Evolutionary conservation across 2,329 filamentous ascomycete species (phyloP).

Genomic region (Colletotrichum neosansevieriae): DNA sequence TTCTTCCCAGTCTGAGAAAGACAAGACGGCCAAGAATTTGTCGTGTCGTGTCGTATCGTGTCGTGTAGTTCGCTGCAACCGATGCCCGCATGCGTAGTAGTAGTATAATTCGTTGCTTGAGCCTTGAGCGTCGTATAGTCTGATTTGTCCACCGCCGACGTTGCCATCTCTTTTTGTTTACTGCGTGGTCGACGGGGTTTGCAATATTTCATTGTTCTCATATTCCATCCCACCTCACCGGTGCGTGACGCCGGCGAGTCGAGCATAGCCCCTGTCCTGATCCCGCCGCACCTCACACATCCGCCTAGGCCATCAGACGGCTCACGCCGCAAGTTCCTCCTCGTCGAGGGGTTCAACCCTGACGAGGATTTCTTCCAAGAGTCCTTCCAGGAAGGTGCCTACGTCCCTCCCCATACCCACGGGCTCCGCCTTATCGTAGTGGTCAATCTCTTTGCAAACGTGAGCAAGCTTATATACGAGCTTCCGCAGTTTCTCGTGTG

Average conservation of each 20-base stretch:
- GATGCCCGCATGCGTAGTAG: background rate
- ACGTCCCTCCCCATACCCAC: conserved; percentile 96
- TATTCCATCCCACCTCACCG: conserved; percentile 20
- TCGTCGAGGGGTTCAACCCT: conserved; percentile 90
- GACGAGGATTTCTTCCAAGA: conserved; percentile 93
- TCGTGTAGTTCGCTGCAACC: conserved; percentile 14
- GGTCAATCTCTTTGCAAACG: conserved; percentile 90
- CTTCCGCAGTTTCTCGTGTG: conserved; percentile 85
- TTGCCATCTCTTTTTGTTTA: background rate
- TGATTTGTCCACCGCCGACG: background rate
- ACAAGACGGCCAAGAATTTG: background rate
- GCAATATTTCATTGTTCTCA: conserved; percentile 15
- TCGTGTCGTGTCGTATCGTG: conserved; percentile 27
- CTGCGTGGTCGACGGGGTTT: background rate
- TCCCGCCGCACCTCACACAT: conserved; percentile 22
- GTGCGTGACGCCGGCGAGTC: conserved; percentile 8
- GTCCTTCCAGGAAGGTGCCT: conserved; percentile 87
- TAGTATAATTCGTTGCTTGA: background rate
- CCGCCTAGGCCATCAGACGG: conserved; percentile 31
- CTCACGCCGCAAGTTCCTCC: conserved; percentile 57
- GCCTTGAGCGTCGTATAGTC: conserved; percentile 6
- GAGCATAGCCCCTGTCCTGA: background rate
- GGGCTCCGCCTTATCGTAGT: conserved; percentile 85
- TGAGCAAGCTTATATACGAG: conserved; percentile 86
- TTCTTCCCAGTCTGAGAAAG: conserved; percentile 14